phyloP scores from a whole-genome alignment of 495 filamentous ascomycete species.

The Barbatosphaeria neglecta region DNA sequence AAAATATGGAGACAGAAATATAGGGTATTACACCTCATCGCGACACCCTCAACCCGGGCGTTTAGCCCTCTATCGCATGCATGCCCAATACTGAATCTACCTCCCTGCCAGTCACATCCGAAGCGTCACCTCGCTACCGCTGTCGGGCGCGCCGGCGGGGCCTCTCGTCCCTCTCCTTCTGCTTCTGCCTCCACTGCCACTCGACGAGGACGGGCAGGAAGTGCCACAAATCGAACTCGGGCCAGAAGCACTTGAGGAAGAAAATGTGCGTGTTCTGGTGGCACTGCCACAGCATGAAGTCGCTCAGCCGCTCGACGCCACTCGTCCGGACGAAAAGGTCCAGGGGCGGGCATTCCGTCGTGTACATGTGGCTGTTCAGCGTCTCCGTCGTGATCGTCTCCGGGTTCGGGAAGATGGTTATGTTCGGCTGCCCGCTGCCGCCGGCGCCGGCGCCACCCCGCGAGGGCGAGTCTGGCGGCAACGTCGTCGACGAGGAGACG shows the following conservation, averaged over 20 bases:
- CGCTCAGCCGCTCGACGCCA: conserved; percentile 80
- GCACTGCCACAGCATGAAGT: conserved; percentile 98
- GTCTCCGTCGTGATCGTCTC: conserved; percentile 78
- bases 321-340: conserved; percentile 85
- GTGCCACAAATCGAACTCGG: conserved; percentile 89
- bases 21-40: too few relatives aligned
- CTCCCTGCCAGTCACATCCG: too few relatives aligned
- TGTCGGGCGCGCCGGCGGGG: conserved; percentile 18
- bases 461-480: conserved; percentile 38
- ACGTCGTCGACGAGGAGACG: conserved; percentile 37
- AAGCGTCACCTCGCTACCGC: neutral
- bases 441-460: conserved; percentile 25
- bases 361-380: conserved; percentile 71
- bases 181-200: conserved; percentile 70
- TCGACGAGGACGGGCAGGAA: conserved; percentile 86
- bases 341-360: conserved; percentile 69
- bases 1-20: too few relatives aligned
- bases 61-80: too few relatives aligned
- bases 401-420: conserved; percentile 42
- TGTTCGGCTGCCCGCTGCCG: conserved; percentile 3
- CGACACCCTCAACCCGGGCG: too few relatives aligned
- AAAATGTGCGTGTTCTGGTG: conserved; percentile 85
- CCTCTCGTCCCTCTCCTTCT: conserved; percentile 29
- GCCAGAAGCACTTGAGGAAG: conserved; percentile 89
- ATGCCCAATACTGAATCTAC: too few relatives aligned